Evolutionary conservation across 768 basidiomycete genomes (phyloP), one percentile per base, ranked within the genome.

Genomic region (Amanita exitialis): DNA sequence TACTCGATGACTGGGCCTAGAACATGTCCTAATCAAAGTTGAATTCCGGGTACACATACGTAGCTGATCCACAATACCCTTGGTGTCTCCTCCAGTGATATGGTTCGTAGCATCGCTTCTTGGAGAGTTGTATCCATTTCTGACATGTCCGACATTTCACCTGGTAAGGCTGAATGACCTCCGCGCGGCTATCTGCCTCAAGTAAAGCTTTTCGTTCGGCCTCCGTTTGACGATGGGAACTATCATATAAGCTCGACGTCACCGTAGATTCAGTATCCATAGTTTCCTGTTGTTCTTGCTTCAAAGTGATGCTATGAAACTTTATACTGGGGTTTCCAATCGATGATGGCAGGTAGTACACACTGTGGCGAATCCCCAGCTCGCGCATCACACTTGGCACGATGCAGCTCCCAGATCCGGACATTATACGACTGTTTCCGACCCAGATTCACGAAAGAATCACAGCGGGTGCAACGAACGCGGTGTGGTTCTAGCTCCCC

Each of bases 91-190:
- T 68, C 86, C 86, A 88, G 54, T 79, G 77, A 32, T 53, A 37
- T 39, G 74, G 52, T 25, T 60, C 57, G 61, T 83, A 87, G 1
- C 64, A 58, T 6, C 59, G 57, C 1, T 61, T 58, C 23, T 56
- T 69, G 18, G 75, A 68, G 23, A 86, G 67, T 44, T 66, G 71
- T 51, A 88, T 70, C 83, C 83, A 86, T 53, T 72, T 78, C 49
- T 76, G 65, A 60, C 86, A 89, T 34, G 68, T 69, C 55, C 72
- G 73, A 61, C 86, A 89, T 45, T 76, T 65, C 15, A 77, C 78
- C 49, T 72, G 69, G 46, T 76, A 65, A 4, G 74, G 68, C 56
- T 78, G 69, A 15, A 80, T 67, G 47, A 71, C 73, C 44, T 74
- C 75, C 3, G 69, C 68, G 47, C 70, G 69, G 10, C 75, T 70